phyloP scores from a whole-genome alignment of 768 basidiomycete genomes.

The Tulasnella sp. region DNA sequence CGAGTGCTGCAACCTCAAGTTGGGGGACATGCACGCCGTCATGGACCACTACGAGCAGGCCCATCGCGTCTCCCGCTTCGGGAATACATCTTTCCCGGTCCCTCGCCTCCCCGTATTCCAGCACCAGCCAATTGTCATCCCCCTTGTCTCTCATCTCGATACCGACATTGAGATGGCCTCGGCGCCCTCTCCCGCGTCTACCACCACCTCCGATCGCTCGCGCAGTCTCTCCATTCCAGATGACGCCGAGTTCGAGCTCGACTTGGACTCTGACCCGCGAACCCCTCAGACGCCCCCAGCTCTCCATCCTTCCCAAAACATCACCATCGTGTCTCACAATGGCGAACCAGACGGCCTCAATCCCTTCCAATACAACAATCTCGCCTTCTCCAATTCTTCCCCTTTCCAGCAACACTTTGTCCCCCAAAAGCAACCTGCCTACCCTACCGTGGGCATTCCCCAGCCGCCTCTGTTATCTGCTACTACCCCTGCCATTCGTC shows the following conservation, averaged over 20 bases:
- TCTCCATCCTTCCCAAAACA: not conserved
- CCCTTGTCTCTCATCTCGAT: not conserved
- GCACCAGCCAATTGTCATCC: constrained; percentile 6
- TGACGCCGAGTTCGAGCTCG: constrained; percentile 4
- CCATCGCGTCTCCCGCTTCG: constrained; percentile 7
- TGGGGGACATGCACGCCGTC: constrained; percentile 13
- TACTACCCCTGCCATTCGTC: not conserved
- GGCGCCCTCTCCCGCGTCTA: constrained; percentile 4
- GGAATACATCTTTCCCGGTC: constrained; percentile 2
- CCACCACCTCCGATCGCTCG: constrained; percentile 3
- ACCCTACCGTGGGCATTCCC: not conserved
- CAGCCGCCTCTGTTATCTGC: not conserved
- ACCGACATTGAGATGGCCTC: constrained; percentile 3
- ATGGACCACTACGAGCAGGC: constrained; percentile 13
- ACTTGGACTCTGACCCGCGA: not conserved
- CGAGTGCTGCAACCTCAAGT: constrained; percentile 11
- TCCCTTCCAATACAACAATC: not conserved
- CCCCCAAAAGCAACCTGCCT: not conserved
- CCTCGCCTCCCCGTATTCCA: constrained; percentile 4
- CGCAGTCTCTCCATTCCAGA: not conserved
- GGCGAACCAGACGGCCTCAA: not conserved
- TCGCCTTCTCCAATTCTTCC: not conserved
- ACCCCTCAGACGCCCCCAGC: not conserved
- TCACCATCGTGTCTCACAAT: constrained; percentile 1
- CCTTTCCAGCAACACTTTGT: not conserved